phyloP scores from a whole-genome alignment of 257 asterid species.

The Salvia miltiorrhiza region DNA sequence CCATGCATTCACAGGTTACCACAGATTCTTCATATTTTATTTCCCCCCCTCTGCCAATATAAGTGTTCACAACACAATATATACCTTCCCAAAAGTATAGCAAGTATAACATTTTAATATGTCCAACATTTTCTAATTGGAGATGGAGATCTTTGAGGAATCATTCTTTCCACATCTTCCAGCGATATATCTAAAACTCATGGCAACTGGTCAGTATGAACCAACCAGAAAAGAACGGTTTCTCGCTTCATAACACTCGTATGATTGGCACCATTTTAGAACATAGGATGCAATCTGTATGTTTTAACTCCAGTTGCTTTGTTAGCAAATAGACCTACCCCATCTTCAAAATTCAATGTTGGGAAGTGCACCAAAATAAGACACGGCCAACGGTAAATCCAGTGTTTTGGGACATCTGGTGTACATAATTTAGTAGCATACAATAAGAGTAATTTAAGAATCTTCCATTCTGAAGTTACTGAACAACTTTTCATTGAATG shows the following conservation, averaged over 20 bases:
- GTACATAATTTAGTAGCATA: neutral
- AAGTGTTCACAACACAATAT: neutral
- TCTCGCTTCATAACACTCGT: neutral
- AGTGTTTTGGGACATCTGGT: neutral
- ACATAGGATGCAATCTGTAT: neutral
- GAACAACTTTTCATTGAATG: neutral
- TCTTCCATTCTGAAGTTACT: neutral
- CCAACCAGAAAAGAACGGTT: neutral
- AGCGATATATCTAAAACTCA: neutral
- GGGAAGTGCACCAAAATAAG: neutral
- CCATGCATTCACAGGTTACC: neutral
- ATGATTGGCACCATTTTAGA: neutral
- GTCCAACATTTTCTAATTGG: neutral
- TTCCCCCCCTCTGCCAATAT: neutral
- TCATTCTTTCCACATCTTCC: neutral
- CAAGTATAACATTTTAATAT: neutral
- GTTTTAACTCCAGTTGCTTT: neutral
- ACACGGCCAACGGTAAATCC: neutral
- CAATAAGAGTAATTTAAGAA: neutral
- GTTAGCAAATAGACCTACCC: neutral
- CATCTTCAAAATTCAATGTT: neutral
- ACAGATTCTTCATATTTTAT: neutral
- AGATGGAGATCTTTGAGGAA: conserved; percentile 4
- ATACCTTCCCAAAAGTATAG: neutral
- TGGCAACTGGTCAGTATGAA: neutral